Conservation (phyloP, 1,284 basidiomycete genomes). For the Meira nashicola region DNA sequence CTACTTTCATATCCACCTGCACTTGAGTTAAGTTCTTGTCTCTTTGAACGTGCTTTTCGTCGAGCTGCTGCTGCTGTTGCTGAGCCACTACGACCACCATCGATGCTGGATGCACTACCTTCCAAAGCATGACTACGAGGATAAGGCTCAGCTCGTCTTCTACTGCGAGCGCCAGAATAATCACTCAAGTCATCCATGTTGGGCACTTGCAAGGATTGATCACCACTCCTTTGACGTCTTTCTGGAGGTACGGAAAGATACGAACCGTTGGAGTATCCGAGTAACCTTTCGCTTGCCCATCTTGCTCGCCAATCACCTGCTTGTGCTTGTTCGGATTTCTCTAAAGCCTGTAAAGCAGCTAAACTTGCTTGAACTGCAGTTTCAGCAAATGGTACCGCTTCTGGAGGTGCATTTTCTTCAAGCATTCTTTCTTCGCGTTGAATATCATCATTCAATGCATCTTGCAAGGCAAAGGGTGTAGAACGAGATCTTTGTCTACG, state of each 20-base stretch:
- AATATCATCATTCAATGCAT: neutral
- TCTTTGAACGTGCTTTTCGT: too few relatives aligned
- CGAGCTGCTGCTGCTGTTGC: too few relatives aligned
- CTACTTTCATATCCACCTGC: too few relatives aligned
- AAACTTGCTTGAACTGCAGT: slow-evolving; percentile 10
- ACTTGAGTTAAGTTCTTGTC: too few relatives aligned
- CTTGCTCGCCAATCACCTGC: slow-evolving; percentile 4
- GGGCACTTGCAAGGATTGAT: neutral
- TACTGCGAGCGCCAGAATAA: neutral
- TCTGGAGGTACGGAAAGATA: neutral
- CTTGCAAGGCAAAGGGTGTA: neutral
- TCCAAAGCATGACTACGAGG: neutral
- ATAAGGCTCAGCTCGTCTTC: slow-evolving; percentile 6
- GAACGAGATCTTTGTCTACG: neutral
- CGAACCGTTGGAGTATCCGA: neutral
- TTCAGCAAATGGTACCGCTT: slow-evolving; percentile 8
- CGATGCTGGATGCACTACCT: neutral
- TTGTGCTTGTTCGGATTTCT: neutral
- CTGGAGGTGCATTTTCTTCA: neutral
- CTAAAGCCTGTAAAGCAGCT: slow-evolving; percentile 6
- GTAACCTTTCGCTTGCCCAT: slow-evolving; percentile 6
- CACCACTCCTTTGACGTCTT: neutral
- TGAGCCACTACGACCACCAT: neutral
- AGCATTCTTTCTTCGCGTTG: neutral
- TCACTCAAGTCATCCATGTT: neutral